phyloP scores from a whole-genome alignment of 768 basidiomycete genomes.

The Panaeolus papilionaceus region DNA sequence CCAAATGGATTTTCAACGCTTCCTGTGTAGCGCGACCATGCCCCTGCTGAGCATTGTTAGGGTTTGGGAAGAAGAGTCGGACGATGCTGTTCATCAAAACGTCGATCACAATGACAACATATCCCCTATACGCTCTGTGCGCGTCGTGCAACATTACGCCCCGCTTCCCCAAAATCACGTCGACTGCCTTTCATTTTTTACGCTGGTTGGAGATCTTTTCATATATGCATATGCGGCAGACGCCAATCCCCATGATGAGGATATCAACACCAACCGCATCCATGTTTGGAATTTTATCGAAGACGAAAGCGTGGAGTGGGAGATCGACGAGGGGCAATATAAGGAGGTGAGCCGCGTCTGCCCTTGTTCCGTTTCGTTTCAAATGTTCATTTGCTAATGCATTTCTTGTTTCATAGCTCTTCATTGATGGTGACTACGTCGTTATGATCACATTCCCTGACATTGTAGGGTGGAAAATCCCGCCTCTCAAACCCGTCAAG shows the following conservation, averaged over 20 bases:
- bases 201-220: background rate
- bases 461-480: slow-evolving; percentile 3
- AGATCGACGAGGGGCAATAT: background rate
- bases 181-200: background rate
- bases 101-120: background rate
- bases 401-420: background rate
- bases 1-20: background rate
- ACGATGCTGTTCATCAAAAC: background rate
- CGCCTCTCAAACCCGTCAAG: background rate
- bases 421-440: background rate
- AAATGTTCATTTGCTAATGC: background rate
- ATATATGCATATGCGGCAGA: background rate
- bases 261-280: background rate
- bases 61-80: background rate
- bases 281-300: slow-evolving; percentile 2
- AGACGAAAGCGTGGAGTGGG: background rate
- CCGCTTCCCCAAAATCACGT: background rate
- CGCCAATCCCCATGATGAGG: background rate
- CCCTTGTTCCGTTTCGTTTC: background rate
- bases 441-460: slow-evolving; percentile 6
- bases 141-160: background rate
- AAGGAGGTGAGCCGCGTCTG: background rate
- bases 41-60: background rate
- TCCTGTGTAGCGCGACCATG: background rate
- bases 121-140: background rate